phyloP scores from a whole-genome alignment of 2,329 filamentous ascomycete genomes.

The Gaeumannomyces tritici region DNA sequence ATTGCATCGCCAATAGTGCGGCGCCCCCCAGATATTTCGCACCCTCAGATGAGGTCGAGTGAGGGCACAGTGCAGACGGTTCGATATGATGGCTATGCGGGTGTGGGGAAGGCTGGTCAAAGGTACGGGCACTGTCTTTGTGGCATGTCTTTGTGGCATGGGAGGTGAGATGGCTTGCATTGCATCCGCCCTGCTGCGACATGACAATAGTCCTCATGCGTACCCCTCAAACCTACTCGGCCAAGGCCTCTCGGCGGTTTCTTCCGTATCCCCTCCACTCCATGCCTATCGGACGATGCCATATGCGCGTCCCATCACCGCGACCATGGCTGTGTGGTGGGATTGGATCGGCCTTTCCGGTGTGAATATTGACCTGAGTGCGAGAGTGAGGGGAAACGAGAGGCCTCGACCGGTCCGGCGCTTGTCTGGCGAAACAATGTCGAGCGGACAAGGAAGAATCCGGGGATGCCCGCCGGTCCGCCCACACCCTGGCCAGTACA shows the following conservation, averaged over 20 bases:
- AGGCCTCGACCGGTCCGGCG: not conserved
- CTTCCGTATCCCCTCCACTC: not conserved
- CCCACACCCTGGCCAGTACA: not conserved
- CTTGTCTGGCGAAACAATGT: too few relatives aligned
- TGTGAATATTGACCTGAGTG: not conserved
- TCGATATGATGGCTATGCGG: too few relatives aligned
- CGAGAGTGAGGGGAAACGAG: not conserved
- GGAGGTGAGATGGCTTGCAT: not conserved
- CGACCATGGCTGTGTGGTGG: not conserved
- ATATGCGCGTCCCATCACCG: not conserved
- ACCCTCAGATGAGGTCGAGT: too few relatives aligned
- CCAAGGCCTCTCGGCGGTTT: not conserved
- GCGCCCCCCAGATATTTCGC: too few relatives aligned
- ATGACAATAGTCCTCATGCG: not conserved
- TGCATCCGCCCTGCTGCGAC: not conserved
- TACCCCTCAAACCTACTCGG: not conserved
- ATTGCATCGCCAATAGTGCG: too few relatives aligned
- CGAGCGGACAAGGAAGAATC: not conserved
- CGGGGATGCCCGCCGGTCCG: not conserved
- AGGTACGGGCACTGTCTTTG: not conserved
- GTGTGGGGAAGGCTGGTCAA: not conserved
- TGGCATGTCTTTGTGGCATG: not conserved
- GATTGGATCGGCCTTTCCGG: not conserved
- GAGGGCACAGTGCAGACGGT: too few relatives aligned
- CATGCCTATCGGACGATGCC: not conserved